Evolutionary conservation across 495 filamentous ascomycete species (phyloP), one percentile per base, ranked within the genome.

Genomic region (Aspergillus sclerotiicarbonarius): DNA sequence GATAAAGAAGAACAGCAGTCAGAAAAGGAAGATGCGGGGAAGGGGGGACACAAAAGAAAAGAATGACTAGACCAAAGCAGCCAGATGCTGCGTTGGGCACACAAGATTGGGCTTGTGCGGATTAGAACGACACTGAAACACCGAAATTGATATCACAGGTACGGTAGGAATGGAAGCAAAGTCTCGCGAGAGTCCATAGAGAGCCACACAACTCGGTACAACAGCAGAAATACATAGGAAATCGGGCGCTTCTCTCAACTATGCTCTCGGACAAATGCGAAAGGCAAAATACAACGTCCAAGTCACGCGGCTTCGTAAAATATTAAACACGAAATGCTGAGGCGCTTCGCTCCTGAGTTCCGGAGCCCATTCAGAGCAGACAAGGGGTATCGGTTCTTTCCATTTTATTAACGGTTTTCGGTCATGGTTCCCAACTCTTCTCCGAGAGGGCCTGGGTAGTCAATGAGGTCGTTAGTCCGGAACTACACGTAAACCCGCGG

Each of bases 101-200:
- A 62, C 37, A 41, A 41, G 8, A 4, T 41, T 41, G 37, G 37
- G 37, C 37, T 41, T 41, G 21, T 39, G 31, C 25, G 8, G 19
- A 45, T 35, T 37, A 35, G 37, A 51, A 43, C 39, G 50, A 54
- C 51, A 39, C 25, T 32, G 33, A 43, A 60, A 44, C 57, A 60
- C 48, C 57, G 47, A 47, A 33, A 43, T 37, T 60, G 46, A 55
- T 54, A 59, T 59, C 50, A 49, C 19, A 51, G 45, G 41, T 25
- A 25, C 25, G 25, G 25, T 41, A 41, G 37, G 13, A 41, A 41
- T 35, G 37, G 37, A 41, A 41, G 37, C 13, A 12, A 41, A 41
- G n/a, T 41, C 37, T 41, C 37, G 6, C 8, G 37, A 41, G 37
- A n/a, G 37, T 41, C 13, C 37, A n/a, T 41, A 15, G 37, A 41